Percentiles rank a stretch among this genome's conserved stretches.
These are phyloP conservation scores for Colletotrichum sp. DNA, from an alignment of 2,329 filamentous ascomycete genomes.

Conservation along the genomic window DNA sequence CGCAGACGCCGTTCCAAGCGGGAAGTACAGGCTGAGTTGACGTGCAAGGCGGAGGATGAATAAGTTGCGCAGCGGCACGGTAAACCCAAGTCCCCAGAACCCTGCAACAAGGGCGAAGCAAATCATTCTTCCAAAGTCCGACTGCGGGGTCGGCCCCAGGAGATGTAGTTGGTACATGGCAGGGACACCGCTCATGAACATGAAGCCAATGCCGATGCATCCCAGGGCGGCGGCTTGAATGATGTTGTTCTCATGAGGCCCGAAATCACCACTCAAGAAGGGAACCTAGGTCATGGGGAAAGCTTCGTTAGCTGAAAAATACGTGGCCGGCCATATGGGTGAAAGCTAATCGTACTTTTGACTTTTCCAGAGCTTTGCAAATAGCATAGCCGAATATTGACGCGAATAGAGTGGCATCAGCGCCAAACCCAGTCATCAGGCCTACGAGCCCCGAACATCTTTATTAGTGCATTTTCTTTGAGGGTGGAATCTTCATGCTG, in stretches of 20 bases:
- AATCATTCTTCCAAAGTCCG: not conserved
- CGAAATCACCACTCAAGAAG: not conserved
- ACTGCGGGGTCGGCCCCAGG: not conserved
- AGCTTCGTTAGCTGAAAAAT: not conserved
- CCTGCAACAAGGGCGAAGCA: not conserved
- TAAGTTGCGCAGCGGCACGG: not conserved
- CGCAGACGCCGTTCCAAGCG: not conserved
- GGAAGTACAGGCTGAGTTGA: not conserved
- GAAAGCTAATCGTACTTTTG: not conserved
- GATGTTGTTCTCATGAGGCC: not conserved
- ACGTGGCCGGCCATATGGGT: not conserved
- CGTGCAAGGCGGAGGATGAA: not conserved
- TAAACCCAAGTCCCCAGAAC: not conserved
- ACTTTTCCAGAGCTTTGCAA: not conserved
- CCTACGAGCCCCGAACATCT: accelerated
- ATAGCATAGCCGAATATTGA: not conserved
- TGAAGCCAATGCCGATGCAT: slow-evolving; percentile 1
- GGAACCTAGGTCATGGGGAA: not conserved
- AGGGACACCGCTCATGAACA: slow-evolving; percentile 18
- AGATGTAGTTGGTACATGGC: slow-evolving; percentile 20
- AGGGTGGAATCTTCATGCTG: accelerated
- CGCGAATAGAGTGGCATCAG: not conserved
- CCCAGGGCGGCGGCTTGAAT: not conserved
- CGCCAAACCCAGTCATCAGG: not conserved
- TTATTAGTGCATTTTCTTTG: not conserved